Evolutionary conservation across 1,139 yeast genomes (phyloP).

Genomic region (Yamadazyma trypodendri): DNA sequence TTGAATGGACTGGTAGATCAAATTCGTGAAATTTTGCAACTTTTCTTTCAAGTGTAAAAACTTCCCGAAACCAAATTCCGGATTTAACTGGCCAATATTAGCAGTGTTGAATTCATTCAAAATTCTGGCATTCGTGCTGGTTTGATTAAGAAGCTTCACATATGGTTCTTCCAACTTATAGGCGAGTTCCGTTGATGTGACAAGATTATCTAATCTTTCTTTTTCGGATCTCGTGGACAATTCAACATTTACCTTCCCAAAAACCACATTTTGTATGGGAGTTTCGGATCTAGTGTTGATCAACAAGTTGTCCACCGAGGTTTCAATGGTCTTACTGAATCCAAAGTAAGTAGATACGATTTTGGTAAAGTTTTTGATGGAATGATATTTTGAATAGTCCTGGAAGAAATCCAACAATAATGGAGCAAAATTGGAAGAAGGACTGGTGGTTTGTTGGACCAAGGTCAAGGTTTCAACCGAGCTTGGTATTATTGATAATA

Average conservation of each 20-base stretch:
- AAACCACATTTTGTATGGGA: conserved; percentile 64
- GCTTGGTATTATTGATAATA: conserved; percentile 55
- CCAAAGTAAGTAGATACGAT: conserved; percentile 63
- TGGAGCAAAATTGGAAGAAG: conserved; percentile 54
- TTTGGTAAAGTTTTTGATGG: conserved; percentile 47
- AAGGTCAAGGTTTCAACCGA: conserved; percentile 59
- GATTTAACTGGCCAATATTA: conserved; percentile 51
- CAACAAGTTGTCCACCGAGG: conserved; percentile 45
- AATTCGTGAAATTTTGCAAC: conserved; percentile 43
- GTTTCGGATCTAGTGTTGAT: conserved; percentile 49
- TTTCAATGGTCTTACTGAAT: conserved; percentile 42
- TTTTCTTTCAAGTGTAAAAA: conserved; percentile 59
- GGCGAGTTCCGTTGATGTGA: conserved; percentile 43
- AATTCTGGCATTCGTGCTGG: conserved; percentile 52
- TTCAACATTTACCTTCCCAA: conserved; percentile 47
- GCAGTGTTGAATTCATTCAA: conserved; percentile 49
- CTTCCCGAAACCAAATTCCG: conserved; percentile 87
- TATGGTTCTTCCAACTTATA: conserved; percentile 72
- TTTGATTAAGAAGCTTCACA: conserved; percentile 68
- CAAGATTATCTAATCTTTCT: conserved; percentile 22
- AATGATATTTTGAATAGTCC: conserved; percentile 49
- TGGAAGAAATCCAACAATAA: conserved; percentile 75
- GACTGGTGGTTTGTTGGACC: conserved; percentile 55
- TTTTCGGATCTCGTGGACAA: conserved; percentile 31
- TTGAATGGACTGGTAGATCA: conserved; percentile 53